Base-by-base conservation (phyloP, 768 basidiomycete species). In the Amanita pallidorosea region DNA sequence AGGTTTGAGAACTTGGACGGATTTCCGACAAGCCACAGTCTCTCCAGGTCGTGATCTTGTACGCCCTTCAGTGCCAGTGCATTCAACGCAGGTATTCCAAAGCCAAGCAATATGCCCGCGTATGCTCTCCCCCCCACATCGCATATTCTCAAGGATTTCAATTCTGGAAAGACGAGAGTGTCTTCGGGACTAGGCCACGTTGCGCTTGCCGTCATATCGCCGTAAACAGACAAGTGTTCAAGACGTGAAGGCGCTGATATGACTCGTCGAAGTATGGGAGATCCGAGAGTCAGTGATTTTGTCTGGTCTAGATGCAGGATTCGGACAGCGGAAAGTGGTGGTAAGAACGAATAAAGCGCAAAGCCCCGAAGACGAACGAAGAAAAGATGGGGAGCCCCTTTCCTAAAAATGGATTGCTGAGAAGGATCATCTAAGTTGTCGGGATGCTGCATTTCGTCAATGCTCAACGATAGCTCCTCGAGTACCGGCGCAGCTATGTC, bases 251-350 rank as follows among this genome's bases (percentile, higher is more conserved):
- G 63, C 0, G 63, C 53, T 4, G 63, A 65, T n/a, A 74, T n/a
- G n/a, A 73, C 54, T 5, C 55, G 54, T 13, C 59, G 56, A 47
- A 77, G 69, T 4, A 62, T 60, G 12, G 55, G 49, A 55, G 68
- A 72, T 5, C 56, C 56, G 6, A 75, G 59, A 18, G 70, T 66
- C 4, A 72, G 45, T 2, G 58, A 41, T 9, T 59, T 61, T 1
- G 68, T 72, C 44, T 74, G 69, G 47, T 75, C 72, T 33, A 79
- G 64, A 52, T 76, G 72, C 17, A 79, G 65, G 0, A 66, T 71
- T 22, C 63, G 67, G 4, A 74, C 56, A 4, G 53, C 51, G 0
- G 58, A 23, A 15, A 74, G 58, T 11, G 63, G 66, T 4, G 73
- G 71, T 1, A 61, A 64, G 51, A 72, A 68, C 35, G 68, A 61